Evolutionary conservation across 1,284 basidiomycete species (phyloP), one percentile per base, ranked within the genome.

Genomic region (Fomitiporia mediterranea): DNA sequence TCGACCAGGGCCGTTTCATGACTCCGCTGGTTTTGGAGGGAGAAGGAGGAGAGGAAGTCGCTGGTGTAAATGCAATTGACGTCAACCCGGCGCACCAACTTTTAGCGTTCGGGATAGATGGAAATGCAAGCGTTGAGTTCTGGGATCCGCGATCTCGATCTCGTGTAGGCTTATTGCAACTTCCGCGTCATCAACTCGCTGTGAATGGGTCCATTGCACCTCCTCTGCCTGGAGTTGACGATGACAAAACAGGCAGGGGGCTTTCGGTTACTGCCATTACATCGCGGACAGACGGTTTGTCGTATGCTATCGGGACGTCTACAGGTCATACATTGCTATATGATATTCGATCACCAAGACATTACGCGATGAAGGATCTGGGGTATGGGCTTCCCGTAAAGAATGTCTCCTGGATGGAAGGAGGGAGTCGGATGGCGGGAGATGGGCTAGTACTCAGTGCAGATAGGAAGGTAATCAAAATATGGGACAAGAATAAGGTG

Each of bases 281-380:
- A 6, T 90, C 90, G 6, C 80, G 91, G 39, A 73, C 80, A 6
- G 97, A 99, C 67, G 97, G 96, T 0, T 77, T 99, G 17, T 93
- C 92, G 28, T 84, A 98, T 62, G 97, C 96, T 0, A 80, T 98
- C 34, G 97, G 97, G 11, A 98, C 96, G 1, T 93, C 89, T 5
- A 91, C 92, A 0, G 97, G 97, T 0, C 94, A 98, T 67, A 94
- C 94, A 0, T 74, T 99, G 5, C 75, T 99, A 4, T 99, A 98
- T 70, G 97, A 99, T 66, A 82, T 99, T 60, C 89, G 97, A 49
- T 86, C 91, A 27, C 79, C 86, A 4, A 80, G 80, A 23, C 88
- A 92, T 7, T 94, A 91, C 63, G 91, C 91, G 2, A 73, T 85
- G 59, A 99, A 99, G 68, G 97, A 99, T 68, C 96, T 99, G 71